These are phyloP conservation scores for Fusarium sp. DNA, from an alignment of 2,329 filamentous ascomycete species.

Conservation along the genomic window DNA sequence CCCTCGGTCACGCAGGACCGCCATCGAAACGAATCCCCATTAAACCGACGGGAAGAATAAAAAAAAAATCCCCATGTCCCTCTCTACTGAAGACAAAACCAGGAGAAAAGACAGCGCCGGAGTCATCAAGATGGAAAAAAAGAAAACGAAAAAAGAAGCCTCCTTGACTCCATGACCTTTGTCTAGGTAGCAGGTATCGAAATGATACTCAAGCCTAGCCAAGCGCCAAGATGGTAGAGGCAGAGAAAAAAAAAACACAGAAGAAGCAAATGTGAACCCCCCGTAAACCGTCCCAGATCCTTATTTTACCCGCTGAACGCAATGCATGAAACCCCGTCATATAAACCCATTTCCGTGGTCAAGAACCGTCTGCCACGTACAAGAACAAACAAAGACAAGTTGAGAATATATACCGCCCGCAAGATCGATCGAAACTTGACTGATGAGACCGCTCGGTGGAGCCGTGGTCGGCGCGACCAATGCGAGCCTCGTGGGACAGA, in stretches of 20 bases:
- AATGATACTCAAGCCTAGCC: not conserved
- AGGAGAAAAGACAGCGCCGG: constrained; percentile 31
- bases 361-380: constrained; percentile 35
- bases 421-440: constrained; percentile 38
- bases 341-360: constrained; percentile 44
- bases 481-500: constrained; percentile 11
- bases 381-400: constrained; percentile 37
- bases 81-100: constrained; percentile 34
- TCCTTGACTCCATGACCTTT: constrained; percentile 7
- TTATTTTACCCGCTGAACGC: constrained; percentile 49
- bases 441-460: constrained; percentile 2
- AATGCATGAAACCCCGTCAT: constrained; percentile 51
- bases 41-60: constrained; percentile 35
- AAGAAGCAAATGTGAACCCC: constrained; percentile 37
- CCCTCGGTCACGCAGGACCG: constrained; percentile 23
- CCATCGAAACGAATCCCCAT: constrained; percentile 38
- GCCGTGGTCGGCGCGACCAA: constrained; percentile 1
- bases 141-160: constrained; percentile 25
- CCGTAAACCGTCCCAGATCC: constrained; percentile 38
- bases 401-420: constrained; percentile 44
- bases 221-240: not conserved
- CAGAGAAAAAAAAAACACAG: constrained; percentile 14
- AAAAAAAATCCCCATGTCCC: constrained; percentile 30
- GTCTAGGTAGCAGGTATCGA: not conserved
- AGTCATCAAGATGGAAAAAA: constrained; percentile 34